Conservation (phyloP, 2,329 filamentous ascomycete species). For the Xylaria sp. region DNA sequence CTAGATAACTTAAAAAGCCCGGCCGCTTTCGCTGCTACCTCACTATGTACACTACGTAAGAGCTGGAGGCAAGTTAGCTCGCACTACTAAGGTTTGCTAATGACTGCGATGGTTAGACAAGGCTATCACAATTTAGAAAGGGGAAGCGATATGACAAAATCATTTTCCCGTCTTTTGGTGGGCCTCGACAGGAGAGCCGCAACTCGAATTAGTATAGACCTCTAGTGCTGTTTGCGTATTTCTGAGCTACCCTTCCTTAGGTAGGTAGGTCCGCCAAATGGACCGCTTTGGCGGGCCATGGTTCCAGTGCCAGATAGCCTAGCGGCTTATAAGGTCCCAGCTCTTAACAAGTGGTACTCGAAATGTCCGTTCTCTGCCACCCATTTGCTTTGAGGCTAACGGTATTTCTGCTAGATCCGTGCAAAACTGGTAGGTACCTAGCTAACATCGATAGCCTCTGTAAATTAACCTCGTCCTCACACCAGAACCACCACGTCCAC, state of each 20-base stretch:
- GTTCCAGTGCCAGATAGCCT: neutral
- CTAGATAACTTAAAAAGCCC: neutral
- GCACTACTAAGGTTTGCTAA: neutral
- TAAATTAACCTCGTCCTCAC: constrained; percentile 10
- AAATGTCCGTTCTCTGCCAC: neutral
- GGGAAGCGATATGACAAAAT: neutral
- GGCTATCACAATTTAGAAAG: constrained; percentile 26
- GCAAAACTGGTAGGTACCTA: neutral
- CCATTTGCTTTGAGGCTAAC: neutral
- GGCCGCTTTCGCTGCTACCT: neutral
- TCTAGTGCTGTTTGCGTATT: neutral
- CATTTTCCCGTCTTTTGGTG: constrained; percentile 10
- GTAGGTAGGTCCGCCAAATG: neutral
- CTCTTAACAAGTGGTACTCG: neutral
- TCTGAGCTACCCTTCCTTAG: neutral
- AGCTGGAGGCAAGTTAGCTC: neutral
- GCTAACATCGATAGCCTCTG: constrained; percentile 3
- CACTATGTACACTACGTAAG: neutral
- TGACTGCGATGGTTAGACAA: constrained; percentile 4
- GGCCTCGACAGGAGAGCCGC: constrained; percentile 29
- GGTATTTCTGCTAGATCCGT: neutral
- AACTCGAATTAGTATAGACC: neutral
- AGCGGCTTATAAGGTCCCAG: neutral
- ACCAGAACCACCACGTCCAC: constrained; percentile 1
- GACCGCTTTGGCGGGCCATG: neutral